Conservation (phyloP, 495 filamentous ascomycete species). For the Tuber borchii region DNA sequence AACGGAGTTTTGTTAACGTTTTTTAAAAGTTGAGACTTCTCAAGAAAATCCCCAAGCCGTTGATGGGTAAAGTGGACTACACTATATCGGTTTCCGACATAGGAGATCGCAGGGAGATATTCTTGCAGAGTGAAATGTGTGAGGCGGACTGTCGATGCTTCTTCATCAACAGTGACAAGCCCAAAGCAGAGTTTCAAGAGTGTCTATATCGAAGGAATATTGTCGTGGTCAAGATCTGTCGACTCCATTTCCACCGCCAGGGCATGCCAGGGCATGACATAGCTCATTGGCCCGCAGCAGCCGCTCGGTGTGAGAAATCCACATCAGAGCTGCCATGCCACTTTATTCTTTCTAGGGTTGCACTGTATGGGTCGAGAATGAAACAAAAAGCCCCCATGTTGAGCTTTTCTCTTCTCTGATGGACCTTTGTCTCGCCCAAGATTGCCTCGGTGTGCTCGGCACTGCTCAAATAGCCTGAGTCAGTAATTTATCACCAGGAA, state of each 20-base stretch:
- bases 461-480: not conserved
- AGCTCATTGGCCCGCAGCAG: not conserved
- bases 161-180: not conserved
- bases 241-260: not conserved
- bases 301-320: not conserved
- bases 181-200: not conserved
- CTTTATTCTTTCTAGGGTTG: not conserved
- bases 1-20: not conserved
- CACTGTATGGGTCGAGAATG: not conserved
- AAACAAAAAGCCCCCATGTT: not conserved
- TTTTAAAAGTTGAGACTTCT: not conserved
- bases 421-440: not conserved
- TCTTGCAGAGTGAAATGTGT: constrained; percentile 1
- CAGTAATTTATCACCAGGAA: not conserved
- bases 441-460: not conserved
- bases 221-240: not conserved
- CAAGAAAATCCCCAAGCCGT: not conserved
- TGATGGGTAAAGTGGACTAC: not conserved
- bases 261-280: not conserved
- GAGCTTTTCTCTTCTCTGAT: constrained; percentile 4
- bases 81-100: too few relatives aligned
- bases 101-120: not conserved
- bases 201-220: not conserved
- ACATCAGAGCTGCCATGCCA: not conserved
- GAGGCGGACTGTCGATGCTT: not conserved